A percentile compares a stretch with the other conserved stretches of the same genome.
Evolutionary conservation across 345 rosid genomes (phyloP).

Genomic region (Aquilaria malaccensis): DNA sequence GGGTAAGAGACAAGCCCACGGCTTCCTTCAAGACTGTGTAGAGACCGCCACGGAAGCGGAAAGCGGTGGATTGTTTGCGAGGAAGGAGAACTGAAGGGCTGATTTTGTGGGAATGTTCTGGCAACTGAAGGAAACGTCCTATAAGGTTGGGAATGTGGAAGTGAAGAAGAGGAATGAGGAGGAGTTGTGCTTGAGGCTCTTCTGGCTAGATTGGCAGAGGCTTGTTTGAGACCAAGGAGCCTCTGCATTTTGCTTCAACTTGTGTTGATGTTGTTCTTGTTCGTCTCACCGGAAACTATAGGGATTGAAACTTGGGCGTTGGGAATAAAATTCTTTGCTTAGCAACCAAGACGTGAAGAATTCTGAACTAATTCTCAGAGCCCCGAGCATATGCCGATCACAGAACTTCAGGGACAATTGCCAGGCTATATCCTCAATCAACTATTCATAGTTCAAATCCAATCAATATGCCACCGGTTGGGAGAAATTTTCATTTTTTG

Average conservation of each 20-base stretch:
- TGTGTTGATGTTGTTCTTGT: no score
- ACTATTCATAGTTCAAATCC: no score
- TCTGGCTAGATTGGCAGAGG: slow-evolving; percentile 33
- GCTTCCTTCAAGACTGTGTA: slow-evolving; percentile 12
- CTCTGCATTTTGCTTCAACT: slow-evolving; percentile 20
- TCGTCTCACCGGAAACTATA: no score
- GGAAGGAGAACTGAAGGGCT: slow-evolving; percentile 13
- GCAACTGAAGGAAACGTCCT: slow-evolving; percentile 12
- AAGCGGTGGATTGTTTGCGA: slow-evolving; percentile 13
- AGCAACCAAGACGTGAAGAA: no score
- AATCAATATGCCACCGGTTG: no score
- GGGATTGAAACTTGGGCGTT: no score
- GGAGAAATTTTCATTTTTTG: no score
- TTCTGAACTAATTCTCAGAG: no score
- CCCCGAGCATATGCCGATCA: no score
- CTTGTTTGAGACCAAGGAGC: slow-evolving; percentile 26
- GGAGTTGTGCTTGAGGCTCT: slow-evolving; percentile 12
- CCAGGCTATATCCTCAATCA: no score
- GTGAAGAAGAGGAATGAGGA: slow-evolving; percentile 14
- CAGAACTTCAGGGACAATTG: no score
- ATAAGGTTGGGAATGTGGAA: slow-evolving; percentile 10
- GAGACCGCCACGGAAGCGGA: slow-evolving; percentile 25
- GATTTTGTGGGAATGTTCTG: slow-evolving; percentile 18
- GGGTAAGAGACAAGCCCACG: slow-evolving; percentile 31
- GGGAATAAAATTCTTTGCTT: no score